Base-by-base conservation (phyloP, 2,329 filamentous ascomycete genomes). In the Keithomyces neogunnii region DNA sequence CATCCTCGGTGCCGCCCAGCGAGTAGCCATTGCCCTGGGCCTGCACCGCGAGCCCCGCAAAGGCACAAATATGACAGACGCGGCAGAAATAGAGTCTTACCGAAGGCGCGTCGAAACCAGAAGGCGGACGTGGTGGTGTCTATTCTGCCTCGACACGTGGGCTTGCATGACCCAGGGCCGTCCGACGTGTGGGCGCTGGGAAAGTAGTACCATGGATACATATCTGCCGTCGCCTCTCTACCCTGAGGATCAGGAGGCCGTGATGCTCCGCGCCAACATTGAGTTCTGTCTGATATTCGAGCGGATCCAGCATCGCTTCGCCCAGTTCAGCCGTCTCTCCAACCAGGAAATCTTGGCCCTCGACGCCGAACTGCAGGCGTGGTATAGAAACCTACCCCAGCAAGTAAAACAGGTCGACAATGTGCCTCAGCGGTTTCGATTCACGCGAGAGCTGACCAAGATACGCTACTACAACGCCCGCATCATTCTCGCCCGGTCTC, bases 121-220 rank as follows among this genome's bases (percentile, higher is more conserved):
- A 33, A 36, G 50, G n/a, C 47, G 54, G 26, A 86, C 86, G 3
- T 89, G 86, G 85, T 89, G 85, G 85, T 85, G 78, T 47, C 66
- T 89, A 5, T 85, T 88, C 64, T 86, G 84, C 61, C 73, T 89
- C 28, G 86, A 89, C 62, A 86, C 85, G 0, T 89, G 85, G 85
- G 84, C 82, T 0, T 82, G 80, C 13, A 85, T 84, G 33, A 88
- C 84, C 1, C 76, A 87, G 56, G 85, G 85, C 1, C 76, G 85
- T 39, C 85, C 85, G 3, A 86, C 82, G 3, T 81, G 87, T 48
- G 63, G 60, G 33, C 57, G 59, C 8, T 63, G 62, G 61, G 62
- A 66, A 4, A 54, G 48, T n/a, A 58, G 47, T 5, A 62, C 63
- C 6, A 66, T 66, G 64, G 61, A 66, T 50, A 63, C 62, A 0